Evolutionary conservation across 352 stramenopile genomes (phyloP), one percentile per base, ranked within the genome.

Genomic region (Phytophthora ramorum): DNA sequence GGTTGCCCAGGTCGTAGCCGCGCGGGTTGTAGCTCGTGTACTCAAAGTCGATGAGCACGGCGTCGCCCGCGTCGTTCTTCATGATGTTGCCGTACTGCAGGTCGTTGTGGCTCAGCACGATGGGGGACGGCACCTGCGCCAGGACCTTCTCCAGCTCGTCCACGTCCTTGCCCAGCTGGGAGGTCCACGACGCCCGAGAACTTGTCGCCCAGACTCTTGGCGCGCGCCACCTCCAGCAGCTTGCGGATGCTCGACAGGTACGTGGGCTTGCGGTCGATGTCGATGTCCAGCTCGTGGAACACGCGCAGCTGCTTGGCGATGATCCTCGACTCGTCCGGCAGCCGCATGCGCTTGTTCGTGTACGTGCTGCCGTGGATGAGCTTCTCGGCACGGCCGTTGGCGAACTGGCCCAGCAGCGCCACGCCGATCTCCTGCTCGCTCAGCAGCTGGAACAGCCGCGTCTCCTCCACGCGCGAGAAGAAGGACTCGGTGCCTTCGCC

Each of bases 31-130:
- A 98, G 46, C 81, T 91, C 50, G 85, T 95, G 79, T 98, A 98
- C 81, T 98, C 94, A 81, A 97, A 98, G 68, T 98, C 93, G 54
- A 98, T 97, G 24, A 98, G 72, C 63, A 93, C 80, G 28, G 97
- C 85, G 14, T 71, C 66, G 50, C 73, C 76, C 1, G 59, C 48
- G 14, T 91, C 79, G 20, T 76, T 89, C 30, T 77, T 79, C 78
- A 98, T 94, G 50, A 98, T 90, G 78, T 98, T 98, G 53, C 93
- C 93, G 66, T 95, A 94, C 59, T 98, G 89, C 59, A 98, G 66
- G 69, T 98, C 93, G 71, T 98, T 98, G 75, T 98, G 93, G 62
- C 87, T 95, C 46, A 98, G 75, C 47, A 97, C 88, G 32, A 92
- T 49, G 30, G 83, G 81, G 32, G 83, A 96, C 24, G 86, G 66